A percentile compares a stretch with the other conserved stretches of the same genome.
Evolutionary conservation across 164 flowering plant genomes (phyloP).

Genomic region (Protea cynaroides): DNA sequence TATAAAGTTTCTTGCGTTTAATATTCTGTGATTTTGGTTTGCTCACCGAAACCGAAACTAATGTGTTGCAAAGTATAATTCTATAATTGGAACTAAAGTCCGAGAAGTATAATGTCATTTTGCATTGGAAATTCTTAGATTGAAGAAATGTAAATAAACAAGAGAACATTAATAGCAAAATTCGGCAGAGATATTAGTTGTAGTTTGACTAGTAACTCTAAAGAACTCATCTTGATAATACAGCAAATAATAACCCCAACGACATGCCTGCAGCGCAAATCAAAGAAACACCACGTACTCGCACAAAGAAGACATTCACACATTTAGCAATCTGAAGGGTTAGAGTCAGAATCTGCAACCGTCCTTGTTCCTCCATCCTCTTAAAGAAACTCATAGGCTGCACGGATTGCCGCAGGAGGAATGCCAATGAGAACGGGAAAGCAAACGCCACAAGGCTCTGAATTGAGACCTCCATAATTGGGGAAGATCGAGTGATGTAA

Average conservation of each 20-base stretch:
- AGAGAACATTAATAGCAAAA: too few relatives aligned
- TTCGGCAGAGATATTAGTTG: neutral
- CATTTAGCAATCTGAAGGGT: slow-evolving; percentile 70
- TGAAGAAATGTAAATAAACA: too few relatives aligned
- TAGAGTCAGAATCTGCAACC: slow-evolving; percentile 83
- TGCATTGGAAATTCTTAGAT: too few relatives aligned
- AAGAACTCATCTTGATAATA: slow-evolving; percentile 26
- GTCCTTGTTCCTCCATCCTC: slow-evolving; percentile 88
- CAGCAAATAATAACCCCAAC: slow-evolving; percentile 32
- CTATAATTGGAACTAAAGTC: too few relatives aligned
- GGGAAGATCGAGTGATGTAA: slow-evolving; percentile 33
- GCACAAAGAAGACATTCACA: slow-evolving; percentile 51
- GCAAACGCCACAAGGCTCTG: slow-evolving; percentile 69
- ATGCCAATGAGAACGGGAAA: slow-evolving; percentile 74
- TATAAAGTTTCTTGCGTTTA: too few relatives aligned
- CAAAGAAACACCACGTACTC: slow-evolving; percentile 47
- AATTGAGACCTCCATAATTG: slow-evolving; percentile 38
- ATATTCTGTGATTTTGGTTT: too few relatives aligned
- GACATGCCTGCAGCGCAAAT: slow-evolving; percentile 47
- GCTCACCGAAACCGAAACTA: too few relatives aligned
- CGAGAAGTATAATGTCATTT: too few relatives aligned
- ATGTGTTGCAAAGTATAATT: too few relatives aligned
- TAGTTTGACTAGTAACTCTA: neutral
- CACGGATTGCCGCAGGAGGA: slow-evolving; percentile 52
- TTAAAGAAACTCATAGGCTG: slow-evolving; percentile 76